A percentile compares a stretch with the other conserved stretches of the same genome.
Conservation (phyloP, 2,329 filamentous ascomycete genomes). For the Exophiala spinifera region DNA sequence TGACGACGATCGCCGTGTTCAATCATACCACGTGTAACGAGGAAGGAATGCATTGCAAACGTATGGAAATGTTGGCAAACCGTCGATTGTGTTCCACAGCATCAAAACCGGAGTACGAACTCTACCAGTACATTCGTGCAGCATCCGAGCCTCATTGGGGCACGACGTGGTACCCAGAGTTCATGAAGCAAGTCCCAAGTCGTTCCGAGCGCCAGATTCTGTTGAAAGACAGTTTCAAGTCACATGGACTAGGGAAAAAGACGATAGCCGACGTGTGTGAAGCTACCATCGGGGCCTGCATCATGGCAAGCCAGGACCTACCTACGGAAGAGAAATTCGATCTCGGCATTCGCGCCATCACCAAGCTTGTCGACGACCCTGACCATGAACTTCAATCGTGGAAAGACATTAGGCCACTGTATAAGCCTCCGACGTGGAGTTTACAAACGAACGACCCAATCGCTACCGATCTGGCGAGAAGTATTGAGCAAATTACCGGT, state of each 20-base stretch:
- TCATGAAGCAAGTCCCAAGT: slow-evolving; percentile 68
- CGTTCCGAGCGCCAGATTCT: slow-evolving; percentile 50
- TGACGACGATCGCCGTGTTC: slow-evolving; percentile 83
- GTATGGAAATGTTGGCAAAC: slow-evolving; percentile 91
- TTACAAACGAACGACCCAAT: slow-evolving; percentile 51
- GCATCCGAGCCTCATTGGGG: slow-evolving; percentile 59
- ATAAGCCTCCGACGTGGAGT: slow-evolving; percentile 23
- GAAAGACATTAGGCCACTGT: slow-evolving; percentile 62
- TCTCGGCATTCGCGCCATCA: slow-evolving; percentile 58
- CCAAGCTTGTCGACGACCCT: slow-evolving; percentile 60
- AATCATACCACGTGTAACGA: slow-evolving; percentile 71
- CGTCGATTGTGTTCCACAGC: slow-evolving; percentile 80
- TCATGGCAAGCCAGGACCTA: slow-evolving; percentile 53
- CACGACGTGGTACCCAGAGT: slow-evolving; percentile 84
- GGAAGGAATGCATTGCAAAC: slow-evolving; percentile 84
- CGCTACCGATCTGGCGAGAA: slow-evolving; percentile 65
- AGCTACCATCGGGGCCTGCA: slow-evolving; percentile 83
- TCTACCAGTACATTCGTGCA: slow-evolving; percentile 78
- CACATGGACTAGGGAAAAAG: slow-evolving; percentile 77
- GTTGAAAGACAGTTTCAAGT: slow-evolving; percentile 36
- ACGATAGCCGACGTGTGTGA: slow-evolving; percentile 92
- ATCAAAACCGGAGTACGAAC: slow-evolving; percentile 56
- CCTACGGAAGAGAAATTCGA: slow-evolving; percentile 49
- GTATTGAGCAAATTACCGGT: slow-evolving; percentile 58
- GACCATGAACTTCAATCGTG: slow-evolving; percentile 69